Evolutionary conservation across 2,329 filamentous ascomycete genomes (phyloP).

Genomic region (Fusarium tanahbumbuense): DNA sequence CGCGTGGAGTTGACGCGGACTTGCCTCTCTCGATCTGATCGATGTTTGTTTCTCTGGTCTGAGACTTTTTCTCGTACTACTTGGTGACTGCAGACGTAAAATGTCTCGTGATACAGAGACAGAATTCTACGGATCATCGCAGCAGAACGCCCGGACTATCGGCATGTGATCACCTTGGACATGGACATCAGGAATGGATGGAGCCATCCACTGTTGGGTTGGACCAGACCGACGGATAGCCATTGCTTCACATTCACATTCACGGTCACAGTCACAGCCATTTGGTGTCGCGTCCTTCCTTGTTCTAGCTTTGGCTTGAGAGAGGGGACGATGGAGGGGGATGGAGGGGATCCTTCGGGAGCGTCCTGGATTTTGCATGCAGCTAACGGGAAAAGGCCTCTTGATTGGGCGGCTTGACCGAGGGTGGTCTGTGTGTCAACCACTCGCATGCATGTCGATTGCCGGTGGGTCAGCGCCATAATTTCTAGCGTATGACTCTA

Average conservation of each 20-base stretch:
- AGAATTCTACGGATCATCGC: conserved; percentile 28
- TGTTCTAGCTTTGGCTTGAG: conserved; percentile 1
- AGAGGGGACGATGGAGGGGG: not conserved
- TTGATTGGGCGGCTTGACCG: conserved; percentile 40
- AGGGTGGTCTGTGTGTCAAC: conserved; percentile 27
- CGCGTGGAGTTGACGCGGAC: not conserved
- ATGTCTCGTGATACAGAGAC: conserved; percentile 31
- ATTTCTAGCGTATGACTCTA: conserved; percentile 40
- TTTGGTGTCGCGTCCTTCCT: not conserved
- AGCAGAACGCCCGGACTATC: conserved; percentile 29
- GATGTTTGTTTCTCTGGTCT: conserved; percentile 16
- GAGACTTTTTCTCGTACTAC: conserved; percentile 16
- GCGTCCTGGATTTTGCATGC: conserved; percentile 41
- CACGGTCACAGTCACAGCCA: not conserved
- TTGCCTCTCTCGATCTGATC: not conserved
- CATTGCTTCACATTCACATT: not conserved
- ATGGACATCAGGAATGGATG: conserved; percentile 21
- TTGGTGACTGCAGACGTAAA: conserved; percentile 1
- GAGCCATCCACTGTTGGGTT: conserved; percentile 22
- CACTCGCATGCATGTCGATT: conserved; percentile 35
- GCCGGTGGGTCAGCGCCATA: conserved; percentile 31
- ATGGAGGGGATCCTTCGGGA: conserved; percentile 26
- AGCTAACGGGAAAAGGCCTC: conserved; percentile 23
- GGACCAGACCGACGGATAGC: conserved; percentile 27
- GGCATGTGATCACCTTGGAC: conserved; percentile 34